phyloP scores from a whole-genome alignment of 176 grass and related monocot genomes.

The Oryza glumipatula region DNA sequence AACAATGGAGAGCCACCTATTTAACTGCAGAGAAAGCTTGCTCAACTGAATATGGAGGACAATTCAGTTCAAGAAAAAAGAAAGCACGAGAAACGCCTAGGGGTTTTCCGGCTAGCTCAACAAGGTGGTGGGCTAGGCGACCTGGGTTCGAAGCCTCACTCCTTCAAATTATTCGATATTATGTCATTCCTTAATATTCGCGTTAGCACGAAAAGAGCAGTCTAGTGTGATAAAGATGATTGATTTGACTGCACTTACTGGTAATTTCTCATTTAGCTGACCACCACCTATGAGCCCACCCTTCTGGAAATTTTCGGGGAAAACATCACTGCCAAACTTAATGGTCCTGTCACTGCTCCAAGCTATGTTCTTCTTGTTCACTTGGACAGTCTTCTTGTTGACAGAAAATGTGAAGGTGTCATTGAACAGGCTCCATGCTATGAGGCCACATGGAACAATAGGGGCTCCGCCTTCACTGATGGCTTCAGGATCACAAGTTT shows the following conservation, averaged over 20 bases:
- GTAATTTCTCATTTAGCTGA: conserved; percentile 70
- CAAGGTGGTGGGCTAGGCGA: no score
- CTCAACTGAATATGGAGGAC: not conserved
- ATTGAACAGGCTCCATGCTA: conserved; percentile 95
- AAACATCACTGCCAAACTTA: conserved; percentile 84
- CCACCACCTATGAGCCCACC: conserved; percentile 69
- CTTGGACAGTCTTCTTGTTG: conserved; percentile 51
- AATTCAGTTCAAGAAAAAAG: not conserved
- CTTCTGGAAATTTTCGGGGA: conserved; percentile 77
- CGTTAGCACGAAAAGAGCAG: not conserved
- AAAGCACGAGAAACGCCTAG: no score
- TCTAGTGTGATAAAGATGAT: not conserved
- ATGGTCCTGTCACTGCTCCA: conserved; percentile 81
- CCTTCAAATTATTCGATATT: no score
- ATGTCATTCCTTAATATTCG: no score
- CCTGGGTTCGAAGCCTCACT: no score
- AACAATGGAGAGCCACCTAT: no score
- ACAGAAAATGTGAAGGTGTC: conserved; percentile 77
- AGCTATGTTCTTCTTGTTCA: conserved; percentile 93
- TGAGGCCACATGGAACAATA: conserved; percentile 90
- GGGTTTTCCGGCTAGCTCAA: no score
- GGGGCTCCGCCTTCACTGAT: conserved; percentile 44
- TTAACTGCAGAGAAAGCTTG: not conserved
- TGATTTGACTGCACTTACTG: conserved; percentile 35
- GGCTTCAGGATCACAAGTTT: conserved; percentile 74